Base-by-base conservation (phyloP, 2,329 filamentous ascomycete species). In the Salinomyces thailandicus region DNA sequence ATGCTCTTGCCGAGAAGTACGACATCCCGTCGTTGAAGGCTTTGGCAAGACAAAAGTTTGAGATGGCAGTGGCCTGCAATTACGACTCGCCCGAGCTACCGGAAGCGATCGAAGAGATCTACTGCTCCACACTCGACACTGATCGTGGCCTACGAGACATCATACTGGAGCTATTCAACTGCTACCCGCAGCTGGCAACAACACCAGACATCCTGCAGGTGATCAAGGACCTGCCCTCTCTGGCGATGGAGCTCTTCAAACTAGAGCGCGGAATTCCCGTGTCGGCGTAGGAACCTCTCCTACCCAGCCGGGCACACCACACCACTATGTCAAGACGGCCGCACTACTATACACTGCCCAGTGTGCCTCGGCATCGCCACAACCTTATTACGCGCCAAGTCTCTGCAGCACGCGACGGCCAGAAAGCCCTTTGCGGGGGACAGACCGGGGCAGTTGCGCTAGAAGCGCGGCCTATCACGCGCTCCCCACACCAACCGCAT, bases 1-100 rank as follows among this genome's bases (percentile, higher is more conserved):
- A 70, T 47, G 64, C 65, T 20, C 59, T 69, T 16, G 67, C 64
- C 7, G 67, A 69, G 49, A 69, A 69, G 56, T 70, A 69, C 49
- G 65, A 64, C 43, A 66, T 70, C 34, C 52, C 59, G 17, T 60
- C 62, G 19, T 53, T 70, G 27, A 70, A 70, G 50, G 48, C 55
- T 6, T 55, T 70, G 18, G 61, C 67, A 24, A 57, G 55, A 38
- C 55, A 51, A 32, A 70, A 69, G 46, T 69, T 69, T 46, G 60
- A 64, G 27, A 54, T 61, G 39, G 61, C 66, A 31, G 52, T 67
- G 36, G 58, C 62, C 14, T 57, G 58, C 44, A 63, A 67, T 44
- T 59, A 62, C 46, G 54, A 58, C 38, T 63, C 61, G 37, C 50
- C 60, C 5, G 66, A 69, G 36, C 58, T 69, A 22, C 59, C 67